phyloP scores from a whole-genome alignment of 2,329 filamentous ascomycete genomes.

The Berkeleyomyces rouxiae region DNA sequence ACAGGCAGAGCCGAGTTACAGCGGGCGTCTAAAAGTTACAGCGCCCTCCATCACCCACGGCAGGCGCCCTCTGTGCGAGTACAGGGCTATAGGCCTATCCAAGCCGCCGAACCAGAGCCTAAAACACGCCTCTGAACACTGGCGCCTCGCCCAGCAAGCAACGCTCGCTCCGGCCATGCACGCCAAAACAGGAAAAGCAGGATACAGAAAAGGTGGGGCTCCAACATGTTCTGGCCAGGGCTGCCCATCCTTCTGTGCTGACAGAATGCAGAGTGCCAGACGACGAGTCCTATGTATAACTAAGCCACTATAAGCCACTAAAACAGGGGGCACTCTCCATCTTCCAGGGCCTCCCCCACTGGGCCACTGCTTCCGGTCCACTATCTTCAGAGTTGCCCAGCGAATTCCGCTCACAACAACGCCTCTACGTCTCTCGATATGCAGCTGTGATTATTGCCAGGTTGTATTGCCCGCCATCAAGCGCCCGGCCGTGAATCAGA shows the following conservation, averaged over 20 bases:
- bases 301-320: not conserved
- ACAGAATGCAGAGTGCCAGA: not conserved
- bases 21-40: too few relatives aligned
- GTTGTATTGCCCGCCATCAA: not conserved
- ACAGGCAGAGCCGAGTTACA: too few relatives aligned
- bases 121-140: not conserved
- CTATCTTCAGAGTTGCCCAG: too few relatives aligned
- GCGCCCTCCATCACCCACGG: too few relatives aligned
- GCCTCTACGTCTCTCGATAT: too few relatives aligned
- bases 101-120: not conserved
- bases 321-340: not conserved
- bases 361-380: too few relatives aligned
- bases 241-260: not conserved
- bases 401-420: too few relatives aligned
- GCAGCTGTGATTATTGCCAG: too few relatives aligned
- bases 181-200: not conserved
- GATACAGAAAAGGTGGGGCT: not conserved
- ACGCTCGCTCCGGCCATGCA: not conserved
- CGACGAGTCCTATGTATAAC: not conserved
- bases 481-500: not conserved
- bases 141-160: not conserved
- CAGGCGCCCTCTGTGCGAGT: too few relatives aligned
- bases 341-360: too few relatives aligned
- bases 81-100: too few relatives aligned
- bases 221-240: not conserved